Evolutionary conservation across 345 rosid species (phyloP), one percentile per base, ranked within the genome.

Genomic region (Atalantia buxifolia): DNA sequence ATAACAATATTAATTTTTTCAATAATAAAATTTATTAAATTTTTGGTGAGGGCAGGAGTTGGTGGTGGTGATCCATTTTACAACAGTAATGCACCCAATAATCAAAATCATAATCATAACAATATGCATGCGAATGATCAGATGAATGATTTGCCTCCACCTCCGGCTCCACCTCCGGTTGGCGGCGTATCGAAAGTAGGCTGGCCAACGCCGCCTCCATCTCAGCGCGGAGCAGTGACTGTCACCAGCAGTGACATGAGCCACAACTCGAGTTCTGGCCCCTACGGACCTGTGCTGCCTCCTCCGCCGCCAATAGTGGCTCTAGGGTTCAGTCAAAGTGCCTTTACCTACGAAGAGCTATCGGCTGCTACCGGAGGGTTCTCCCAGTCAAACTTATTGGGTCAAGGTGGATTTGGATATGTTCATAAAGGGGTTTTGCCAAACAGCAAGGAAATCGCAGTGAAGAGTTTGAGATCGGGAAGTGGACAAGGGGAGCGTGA

Each of bases 391-490:
- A 90, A 92, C 79, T 74, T 95, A 53, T 59, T 95, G 19, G 98
- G 98, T 12, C 92, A 92, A 64, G 98, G 98, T 19, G 98, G 98
- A 61, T 95, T 93, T 59, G 97, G 98, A 5, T 91, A 85, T 66
- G 98, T 95, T 36, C 90, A 93, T 78, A 95, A 90, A 81, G 98
- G 98, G 33, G 79, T 88, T 6, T 70, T 95, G 83, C 91, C 93
- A 7, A 85, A 75, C 69, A 93, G 98, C 16, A 95, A 95, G 83
- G 98, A 89, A 85, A 82, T 95, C 10, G 98, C 98, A 1, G 95
- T 91, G 21, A 95, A 93, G 86, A 89, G 92, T 68, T 90, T 95
- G 16, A 95, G 92, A 85, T 71, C 85, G 1, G 97, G 93, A 4
- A 89, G 97, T 2, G 94, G 97, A 31, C 98, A 93, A 80, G 98